Conservation (phyloP, 441 rosid species). For the Melastoma candidum region DNA sequence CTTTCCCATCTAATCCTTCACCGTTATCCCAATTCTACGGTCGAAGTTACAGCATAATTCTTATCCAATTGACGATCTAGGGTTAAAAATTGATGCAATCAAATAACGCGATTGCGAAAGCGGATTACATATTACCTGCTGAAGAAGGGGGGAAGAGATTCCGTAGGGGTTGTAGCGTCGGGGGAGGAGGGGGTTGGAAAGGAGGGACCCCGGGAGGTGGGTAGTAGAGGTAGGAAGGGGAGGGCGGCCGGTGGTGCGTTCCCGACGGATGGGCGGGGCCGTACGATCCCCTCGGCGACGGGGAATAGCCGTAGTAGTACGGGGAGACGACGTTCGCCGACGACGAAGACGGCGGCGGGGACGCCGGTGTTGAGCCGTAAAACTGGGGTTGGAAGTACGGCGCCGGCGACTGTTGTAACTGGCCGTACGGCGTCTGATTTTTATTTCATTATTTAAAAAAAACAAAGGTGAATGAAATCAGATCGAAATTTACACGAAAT, state of each 20-base stretch:
- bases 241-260: conserved; percentile 25
- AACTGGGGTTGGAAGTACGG: conserved; percentile 54
- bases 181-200: conserved; percentile 11
- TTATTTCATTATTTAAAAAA: too few relatives aligned
- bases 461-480: not conserved
- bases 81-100: too few relatives aligned
- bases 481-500: not conserved
- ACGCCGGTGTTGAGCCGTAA: conserved; percentile 50
- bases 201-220: conserved; percentile 33
- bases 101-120: conserved; percentile 1
- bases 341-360: conserved; percentile 27
- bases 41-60: too few relatives aligned
- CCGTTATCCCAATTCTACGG: too few relatives aligned
- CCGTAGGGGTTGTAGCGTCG: conserved; percentile 25
- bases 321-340: conserved; percentile 33
- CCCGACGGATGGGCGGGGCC: conserved; percentile 12
- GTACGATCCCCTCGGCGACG: conserved; percentile 45
- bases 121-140: conserved; percentile 30
- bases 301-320: conserved; percentile 45
- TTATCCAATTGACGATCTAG: too few relatives aligned
- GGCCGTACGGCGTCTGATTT: conserved; percentile 46
- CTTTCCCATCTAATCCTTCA: too few relatives aligned
- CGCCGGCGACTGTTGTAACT: conserved; percentile 57
- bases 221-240: conserved; percentile 41
- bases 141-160: conserved; percentile 34